Percentiles rank a stretch among this genome's conserved stretches.
These are phyloP conservation scores for Clitoria ternatea DNA, from an alignment of 306 rosid genomes.

Conservation along the genomic window DNA sequence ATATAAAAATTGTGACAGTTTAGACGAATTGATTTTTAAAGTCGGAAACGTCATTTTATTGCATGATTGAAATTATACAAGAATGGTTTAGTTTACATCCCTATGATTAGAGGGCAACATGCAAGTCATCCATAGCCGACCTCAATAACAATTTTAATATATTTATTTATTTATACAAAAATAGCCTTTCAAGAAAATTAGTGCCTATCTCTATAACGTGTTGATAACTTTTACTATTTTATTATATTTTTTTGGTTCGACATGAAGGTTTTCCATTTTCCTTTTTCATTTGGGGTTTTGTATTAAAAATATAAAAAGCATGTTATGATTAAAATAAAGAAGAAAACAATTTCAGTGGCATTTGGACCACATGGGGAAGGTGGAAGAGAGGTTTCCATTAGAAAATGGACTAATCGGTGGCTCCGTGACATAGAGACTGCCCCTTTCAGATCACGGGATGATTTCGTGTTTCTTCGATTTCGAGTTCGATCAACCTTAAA, in stretches of 20 bases:
- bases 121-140: conserved; percentile 25
- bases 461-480: no score
- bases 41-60: neutral
- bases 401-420: conserved; percentile 32
- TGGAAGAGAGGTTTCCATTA: conserved; percentile 17
- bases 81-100: neutral
- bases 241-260: neutral
- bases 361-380: conserved; percentile 44
- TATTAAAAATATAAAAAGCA: neutral
- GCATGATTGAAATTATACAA: neutral
- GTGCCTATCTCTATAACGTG: conserved; percentile 13
- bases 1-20: no score
- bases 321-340: conserved; percentile 1
- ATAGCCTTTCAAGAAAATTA: conserved; percentile 18
- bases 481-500: no score
- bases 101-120: conserved; percentile 18
- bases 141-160: conserved; percentile 6
- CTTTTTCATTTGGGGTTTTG: neutral
- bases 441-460: conserved; percentile 28
- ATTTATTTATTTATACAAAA: neutral
- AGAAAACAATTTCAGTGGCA: conserved; percentile 8
- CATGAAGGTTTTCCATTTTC: neutral
- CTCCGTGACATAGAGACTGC: conserved; percentile 25
- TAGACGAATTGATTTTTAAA: no score
- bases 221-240: neutral